Base-by-base conservation (phyloP, 164 flowering plant species). In the Berberis thunbergii region DNA sequence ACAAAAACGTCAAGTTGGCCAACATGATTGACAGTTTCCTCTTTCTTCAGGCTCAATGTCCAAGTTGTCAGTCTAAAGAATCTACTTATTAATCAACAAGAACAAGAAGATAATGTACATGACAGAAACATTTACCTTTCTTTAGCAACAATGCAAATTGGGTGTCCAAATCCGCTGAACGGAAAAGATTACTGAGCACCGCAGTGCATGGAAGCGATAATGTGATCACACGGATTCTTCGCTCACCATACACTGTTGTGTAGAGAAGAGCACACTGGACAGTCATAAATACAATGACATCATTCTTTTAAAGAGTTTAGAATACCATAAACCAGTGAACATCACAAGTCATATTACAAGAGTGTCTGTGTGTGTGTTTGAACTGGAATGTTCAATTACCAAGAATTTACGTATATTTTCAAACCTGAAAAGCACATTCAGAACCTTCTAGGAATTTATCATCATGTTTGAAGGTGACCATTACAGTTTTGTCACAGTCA, bases 191-290 rank as follows among this genome's bases (percentile, higher is more conserved):
- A 70, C 88, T 86, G n/a, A 95, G 79, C 72, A 80, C 79, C 66
- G 79, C 81, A 46, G 99, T 87, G 79, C 96, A 89, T 4, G 97
- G 84, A 67, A 95, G 81, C 45, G 99, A 95, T 53, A 95, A 77
- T 45, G 87, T 91, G 50, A 79, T 77, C 65, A 95, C 88, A 12
- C 99, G 86, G 61, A 95, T 95, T 77, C 97, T 87, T 87, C 99
- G 82, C 84, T 95, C 89, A 54, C 99, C 99, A 76, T 84, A 84
- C n/a, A 89, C 75, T 50, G 97, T 95, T 62, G 99, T 95, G 77
- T 95, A 95, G 45, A 95, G 91, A 79, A 95, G 96, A n/a, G 99
- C 99, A 75, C 96, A 91, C 99, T 95, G 78, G 45, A 72, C 11
- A 64, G 57, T 5, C 10, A 62, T 7, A 64, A 41, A 39, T 7